Base-by-base conservation (phyloP, 768 basidiomycete species). In the Artomyces pyxidatus region DNA sequence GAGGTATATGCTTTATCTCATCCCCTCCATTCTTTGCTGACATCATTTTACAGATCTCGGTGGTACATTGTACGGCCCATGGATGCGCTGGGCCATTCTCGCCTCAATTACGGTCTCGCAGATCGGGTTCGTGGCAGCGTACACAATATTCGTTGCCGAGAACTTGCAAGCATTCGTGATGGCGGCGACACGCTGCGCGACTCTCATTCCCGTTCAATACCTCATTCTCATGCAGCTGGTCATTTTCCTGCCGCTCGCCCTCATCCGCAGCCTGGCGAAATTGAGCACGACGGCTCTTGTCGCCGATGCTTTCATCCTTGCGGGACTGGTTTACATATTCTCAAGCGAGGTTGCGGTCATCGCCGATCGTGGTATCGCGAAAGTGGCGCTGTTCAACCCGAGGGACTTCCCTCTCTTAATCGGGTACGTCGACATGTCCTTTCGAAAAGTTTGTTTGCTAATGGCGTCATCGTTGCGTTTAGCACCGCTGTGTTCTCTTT, bases 401-500 rank as follows among this genome's bases (percentile, higher is more conserved):
- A 84, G 79, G 60, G 85, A 90, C 55, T 99, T 91, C 70, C 84
- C 95, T 0, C 69, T 98, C 17, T 80, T 99, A 52, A 87, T 99
- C 49, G 96, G 92, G 87, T 89, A 57, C 56, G 29, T 48, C 21
- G 5, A n/a, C 35, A 10, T 51, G 17, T 6, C n/a, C 19, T 40
- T 12, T 37, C 37, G 22, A 21, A 25, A 16, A 4, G 16, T 37
- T 30, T 11, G n/a, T 11, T 21, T 22, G 4, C 41, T 41, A 55
- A 5, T 53, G 48, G 14, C n/a, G n/a, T n/a, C n/a, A n/a, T n/a
- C n/a, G 23, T 16, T 30, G 37, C 53, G 35, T 42, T 53, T 38
- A 91, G 93, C 7, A 97, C 96, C 21, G 95, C 96, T 3, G 95
- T 97, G 26, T 98, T 98, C 66, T 91, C 96, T 1, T 99, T 98